phyloP scores from a whole-genome alignment of 139 green algal genomes.

The Eudorina sp. region DNA sequence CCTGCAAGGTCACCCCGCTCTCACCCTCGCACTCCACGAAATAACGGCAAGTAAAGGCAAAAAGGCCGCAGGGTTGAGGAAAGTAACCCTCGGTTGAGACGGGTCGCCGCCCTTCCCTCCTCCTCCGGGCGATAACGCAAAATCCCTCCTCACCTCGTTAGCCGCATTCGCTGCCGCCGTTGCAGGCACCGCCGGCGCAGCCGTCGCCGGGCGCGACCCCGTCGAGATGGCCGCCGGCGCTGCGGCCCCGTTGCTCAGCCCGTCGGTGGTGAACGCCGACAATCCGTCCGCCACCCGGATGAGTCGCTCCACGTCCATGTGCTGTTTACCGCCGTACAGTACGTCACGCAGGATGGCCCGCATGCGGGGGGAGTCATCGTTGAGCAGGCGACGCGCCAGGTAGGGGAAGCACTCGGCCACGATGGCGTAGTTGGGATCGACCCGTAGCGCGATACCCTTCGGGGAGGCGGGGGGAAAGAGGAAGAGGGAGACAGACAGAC shows the following conservation, averaged over 20 bases:
- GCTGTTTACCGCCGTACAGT: conserved; percentile 81
- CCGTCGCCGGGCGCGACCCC: not conserved
- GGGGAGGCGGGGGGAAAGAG: not conserved
- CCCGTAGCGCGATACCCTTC: conserved; percentile 83
- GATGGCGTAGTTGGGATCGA: conserved; percentile 89
- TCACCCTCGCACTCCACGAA: too few relatives aligned
- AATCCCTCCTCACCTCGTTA: not conserved
- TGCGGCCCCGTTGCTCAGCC: not conserved
- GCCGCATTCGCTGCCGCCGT: not conserved
- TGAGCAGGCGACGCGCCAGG: conserved; percentile 80
- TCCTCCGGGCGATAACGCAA: too few relatives aligned
- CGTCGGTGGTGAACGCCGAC: conserved; percentile 66
- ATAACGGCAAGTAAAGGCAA: too few relatives aligned
- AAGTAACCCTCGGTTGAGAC: too few relatives aligned
- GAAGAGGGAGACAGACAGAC: too few relatives aligned
- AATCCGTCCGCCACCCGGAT: conserved; percentile 65
- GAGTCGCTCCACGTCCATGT: conserved; percentile 75
- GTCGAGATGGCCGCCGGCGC: not conserved
- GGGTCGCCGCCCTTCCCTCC: too few relatives aligned
- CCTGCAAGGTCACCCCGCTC: too few relatives aligned
- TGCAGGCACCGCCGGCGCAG: not conserved
- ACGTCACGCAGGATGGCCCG: conserved; percentile 74
- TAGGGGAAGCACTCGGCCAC: conserved; percentile 96
- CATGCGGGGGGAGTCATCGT: conserved; percentile 81
- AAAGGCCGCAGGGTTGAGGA: too few relatives aligned